These are phyloP conservation scores for Mucor plumbeus DNA, from an alignment of 371 early-diverging fungal species.

Conservation along the genomic window DNA sequence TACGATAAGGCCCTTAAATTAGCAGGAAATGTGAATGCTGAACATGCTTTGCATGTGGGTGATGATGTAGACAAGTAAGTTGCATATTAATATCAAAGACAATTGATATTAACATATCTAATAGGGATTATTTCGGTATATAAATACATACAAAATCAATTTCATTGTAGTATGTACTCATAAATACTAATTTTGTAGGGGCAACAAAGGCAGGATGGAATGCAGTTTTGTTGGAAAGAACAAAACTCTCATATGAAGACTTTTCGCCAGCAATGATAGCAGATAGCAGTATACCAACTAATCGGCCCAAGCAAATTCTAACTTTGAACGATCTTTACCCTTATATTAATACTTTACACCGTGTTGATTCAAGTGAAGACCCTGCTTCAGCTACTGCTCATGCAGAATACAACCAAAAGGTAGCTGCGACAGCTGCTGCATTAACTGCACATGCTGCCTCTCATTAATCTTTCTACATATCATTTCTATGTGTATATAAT, in stretches of 20 bases:
- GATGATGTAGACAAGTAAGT: conserved; percentile 36
- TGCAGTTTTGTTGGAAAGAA: conserved; percentile 42
- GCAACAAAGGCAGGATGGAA: conserved; percentile 48
- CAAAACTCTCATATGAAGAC: conserved; percentile 32
- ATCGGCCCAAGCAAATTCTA: conserved; percentile 19
- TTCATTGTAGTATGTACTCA: too few species aligned
- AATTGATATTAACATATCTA: background rate
- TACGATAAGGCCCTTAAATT: conserved; percentile 43
- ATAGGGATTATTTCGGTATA: conserved; percentile 29
- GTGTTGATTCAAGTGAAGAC: background rate
- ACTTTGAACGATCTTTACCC: conserved; percentile 27
- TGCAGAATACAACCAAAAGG: background rate
- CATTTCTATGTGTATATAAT: background rate
- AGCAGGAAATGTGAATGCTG: conserved; percentile 20
- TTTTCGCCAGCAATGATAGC: conserved; percentile 35
- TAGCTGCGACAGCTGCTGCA: too few species aligned
- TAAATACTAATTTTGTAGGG: conserved; percentile 22
- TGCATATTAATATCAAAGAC: background rate
- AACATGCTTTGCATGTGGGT: conserved; percentile 33
- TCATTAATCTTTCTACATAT: background rate
- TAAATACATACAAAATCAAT: background rate
- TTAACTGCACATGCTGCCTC: conserved; percentile 1
- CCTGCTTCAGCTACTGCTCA: background rate
- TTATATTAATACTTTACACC: conserved; percentile 21
- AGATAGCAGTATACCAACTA: conserved; percentile 21